Conservation (phyloP, 78 protist species). For the Abeoforma whisleri region DNA sequence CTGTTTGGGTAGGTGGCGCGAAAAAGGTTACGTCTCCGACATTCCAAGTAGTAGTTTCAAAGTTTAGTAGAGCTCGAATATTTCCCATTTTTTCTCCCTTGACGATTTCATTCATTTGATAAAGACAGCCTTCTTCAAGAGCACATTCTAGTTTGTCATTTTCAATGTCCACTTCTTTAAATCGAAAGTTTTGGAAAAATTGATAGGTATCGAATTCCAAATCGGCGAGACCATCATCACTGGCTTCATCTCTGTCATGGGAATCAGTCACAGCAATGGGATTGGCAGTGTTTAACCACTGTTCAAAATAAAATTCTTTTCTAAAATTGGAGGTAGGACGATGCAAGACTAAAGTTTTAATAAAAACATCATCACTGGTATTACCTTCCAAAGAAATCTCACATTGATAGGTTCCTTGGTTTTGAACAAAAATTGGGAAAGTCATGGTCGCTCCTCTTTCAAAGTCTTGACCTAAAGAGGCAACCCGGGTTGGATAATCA, state of each 20-base stretch:
- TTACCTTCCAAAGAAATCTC: too few species aligned
- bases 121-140: slow-evolving; percentile 17
- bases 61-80: neutral
- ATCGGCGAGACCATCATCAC: slow-evolving; percentile 25
- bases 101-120: neutral
- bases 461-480: too few species aligned
- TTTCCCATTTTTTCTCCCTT: slow-evolving; percentile 22
- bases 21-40: slow-evolving; percentile 24
- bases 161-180: slow-evolving; percentile 11
- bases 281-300: too few species aligned
- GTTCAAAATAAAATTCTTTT: too few species aligned
- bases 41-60: slow-evolving; percentile 40
- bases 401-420: too few species aligned
- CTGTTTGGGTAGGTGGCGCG: neutral
- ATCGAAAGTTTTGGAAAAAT: slow-evolving; percentile 16
- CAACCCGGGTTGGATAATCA: too few species aligned
- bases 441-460: too few species aligned
- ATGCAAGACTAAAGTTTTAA: too few species aligned
- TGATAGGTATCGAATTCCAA: slow-evolving; percentile 23
- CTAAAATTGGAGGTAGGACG: too few species aligned
- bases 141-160: slow-evolving; percentile 37
- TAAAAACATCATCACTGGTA: too few species aligned
- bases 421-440: too few species aligned
- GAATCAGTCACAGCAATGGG: too few species aligned
- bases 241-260: neutral